Evolutionary conservation across 1,284 basidiomycete genomes (phyloP).

Genomic region (Tilletia walkeri): DNA sequence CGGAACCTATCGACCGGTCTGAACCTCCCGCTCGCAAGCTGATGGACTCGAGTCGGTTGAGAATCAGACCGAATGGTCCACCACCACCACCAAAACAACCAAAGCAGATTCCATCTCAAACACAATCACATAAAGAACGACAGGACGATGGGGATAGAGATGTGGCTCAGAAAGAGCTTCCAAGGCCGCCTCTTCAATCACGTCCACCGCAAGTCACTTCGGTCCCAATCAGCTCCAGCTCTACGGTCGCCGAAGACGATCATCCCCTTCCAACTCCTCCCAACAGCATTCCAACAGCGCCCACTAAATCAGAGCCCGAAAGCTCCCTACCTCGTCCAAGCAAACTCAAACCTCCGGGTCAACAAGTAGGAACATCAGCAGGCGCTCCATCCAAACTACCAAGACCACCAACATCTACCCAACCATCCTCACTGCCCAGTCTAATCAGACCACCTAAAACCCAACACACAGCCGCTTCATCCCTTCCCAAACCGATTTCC

Average conservation of each 20-base stretch:
- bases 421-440: background rate
- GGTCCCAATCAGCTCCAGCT: no score
- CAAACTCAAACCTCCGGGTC: background rate
- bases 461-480: no score
- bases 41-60: background rate
- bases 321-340: background rate
- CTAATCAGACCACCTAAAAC: background rate
- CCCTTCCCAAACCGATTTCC: no score
- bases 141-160: no score
- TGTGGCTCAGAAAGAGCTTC: no score
- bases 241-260: no score
- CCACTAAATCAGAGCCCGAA: no score
- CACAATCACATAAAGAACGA: no score
- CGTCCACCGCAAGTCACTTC: no score
- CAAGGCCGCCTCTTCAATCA: no score
- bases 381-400: background rate
- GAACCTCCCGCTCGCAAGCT: background rate
- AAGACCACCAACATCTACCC: background rate
- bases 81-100: background rate
- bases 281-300: no score
- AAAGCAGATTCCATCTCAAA: background rate
- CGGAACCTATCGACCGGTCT: background rate
- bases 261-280: no score
- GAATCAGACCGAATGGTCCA: background rate
- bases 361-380: background rate